These are phyloP conservation scores for Endothia cerciana DNA, from an alignment of 2,329 filamentous ascomycete genomes.

Conservation along the genomic window DNA sequence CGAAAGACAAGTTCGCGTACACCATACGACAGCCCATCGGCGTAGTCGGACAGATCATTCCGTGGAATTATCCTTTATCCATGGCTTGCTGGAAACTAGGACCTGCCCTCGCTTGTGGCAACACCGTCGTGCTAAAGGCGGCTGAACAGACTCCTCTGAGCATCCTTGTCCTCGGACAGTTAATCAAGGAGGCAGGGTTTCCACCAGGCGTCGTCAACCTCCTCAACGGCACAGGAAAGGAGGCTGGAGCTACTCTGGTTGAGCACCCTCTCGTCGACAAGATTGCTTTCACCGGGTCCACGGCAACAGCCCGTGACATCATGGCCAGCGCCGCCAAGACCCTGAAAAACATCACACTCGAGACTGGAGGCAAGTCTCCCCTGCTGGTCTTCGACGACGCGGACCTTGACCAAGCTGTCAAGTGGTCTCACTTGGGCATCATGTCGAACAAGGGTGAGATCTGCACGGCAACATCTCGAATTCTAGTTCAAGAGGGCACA, in stretches of 20 bases:
- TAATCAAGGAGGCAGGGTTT: constrained; percentile 75
- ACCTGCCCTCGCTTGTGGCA: constrained; percentile 68
- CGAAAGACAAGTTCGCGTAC: constrained; percentile 71
- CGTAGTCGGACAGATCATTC: constrained; percentile 75
- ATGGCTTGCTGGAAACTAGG: constrained; percentile 71
- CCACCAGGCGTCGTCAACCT: constrained; percentile 79
- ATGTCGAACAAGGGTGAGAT: constrained; percentile 68
- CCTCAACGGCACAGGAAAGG: constrained; percentile 70
- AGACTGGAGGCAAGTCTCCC: constrained; percentile 70
- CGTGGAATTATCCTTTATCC: constrained; percentile 71
- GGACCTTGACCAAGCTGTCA: constrained; percentile 69
- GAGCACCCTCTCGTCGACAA: constrained; percentile 73
- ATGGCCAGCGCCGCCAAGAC: constrained; percentile 75
- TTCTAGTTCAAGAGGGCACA: constrained; percentile 65
- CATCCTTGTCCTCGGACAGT: constrained; percentile 65
- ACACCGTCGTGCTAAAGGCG: constrained; percentile 67
- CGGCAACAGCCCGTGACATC: constrained; percentile 71
- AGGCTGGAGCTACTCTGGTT: constrained; percentile 70
- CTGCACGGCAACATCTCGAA: constrained; percentile 66
- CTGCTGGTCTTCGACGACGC: constrained; percentile 68
- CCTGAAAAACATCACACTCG: constrained; percentile 68
- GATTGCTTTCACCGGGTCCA: constrained; percentile 79
- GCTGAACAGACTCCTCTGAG: constrained; percentile 71
- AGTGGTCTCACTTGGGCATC: constrained; percentile 55
- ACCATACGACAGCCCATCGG: constrained; percentile 77